Evolutionary conservation across 805 yeast genomes (phyloP), one percentile per base, ranked within the genome.

Genomic region (Suhomyces vadensis): DNA sequence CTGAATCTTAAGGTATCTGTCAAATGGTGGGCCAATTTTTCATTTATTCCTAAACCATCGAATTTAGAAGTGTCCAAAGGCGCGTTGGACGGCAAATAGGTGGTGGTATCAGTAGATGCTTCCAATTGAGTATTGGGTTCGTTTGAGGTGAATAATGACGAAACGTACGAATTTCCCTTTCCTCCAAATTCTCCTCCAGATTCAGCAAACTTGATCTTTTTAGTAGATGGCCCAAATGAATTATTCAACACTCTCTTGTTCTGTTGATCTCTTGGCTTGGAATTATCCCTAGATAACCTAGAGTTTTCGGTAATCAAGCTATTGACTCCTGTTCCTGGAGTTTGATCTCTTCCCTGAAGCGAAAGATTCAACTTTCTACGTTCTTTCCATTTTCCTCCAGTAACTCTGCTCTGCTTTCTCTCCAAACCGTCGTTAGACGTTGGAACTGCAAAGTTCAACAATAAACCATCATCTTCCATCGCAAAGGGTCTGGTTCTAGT

Each of bases 341-440:
- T 50, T 41, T 64, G 52, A 5, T 61, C 65, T 53, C 78, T 70
- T 22, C 82, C 84, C 51, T 70, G 70, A 29, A 72, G 58, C 43
- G 74, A 62, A 55, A 77, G 70, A 55, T 79, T 82, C 46, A 79
- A 67, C 58, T 78, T 80, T 54, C 94, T 71, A 50, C 95, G 76
- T 45, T 88, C 95, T 54, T 78, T 83, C 96, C 96, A 88, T 51
- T 76, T 77, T 11, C 95, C 96, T 27, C 92, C 92, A 2, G 77
- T 70, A 2, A 81, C 75, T 56, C 75, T 81, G 13, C 47, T 41
- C 9, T 41, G 55, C 45, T 51, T 49, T 5, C 68, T 51, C 2
- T 58, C 46, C 9, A 54, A 58, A 11, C 59, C 45, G 1, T 38
- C 55, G 6, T 63, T 59, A 8, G 52, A 57, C 19, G 57, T 57